Evolutionary conservation across 257 asterid genomes (phyloP).

Genomic region (Solanum verrucosum): DNA sequence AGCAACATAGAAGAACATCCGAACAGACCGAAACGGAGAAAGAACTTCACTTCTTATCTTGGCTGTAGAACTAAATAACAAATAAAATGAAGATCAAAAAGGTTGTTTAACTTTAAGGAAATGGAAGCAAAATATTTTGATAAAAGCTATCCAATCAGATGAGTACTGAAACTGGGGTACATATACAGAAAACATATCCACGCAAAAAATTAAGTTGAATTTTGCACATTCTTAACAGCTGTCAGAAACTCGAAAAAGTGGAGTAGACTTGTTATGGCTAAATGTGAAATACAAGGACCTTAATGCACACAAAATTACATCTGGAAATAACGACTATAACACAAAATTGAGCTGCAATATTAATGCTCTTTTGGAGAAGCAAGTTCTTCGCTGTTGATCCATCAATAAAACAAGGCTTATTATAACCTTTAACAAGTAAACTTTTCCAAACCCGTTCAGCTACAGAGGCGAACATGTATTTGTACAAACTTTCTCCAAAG

Average conservation of each 20-base stretch:
- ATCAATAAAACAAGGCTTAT: not conserved
- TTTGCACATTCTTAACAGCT: not conserved
- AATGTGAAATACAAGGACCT: not conserved
- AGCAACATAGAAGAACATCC: conserved; percentile 90
- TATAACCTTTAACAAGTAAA: not conserved
- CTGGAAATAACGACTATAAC: not conserved
- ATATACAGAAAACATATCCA: not conserved
- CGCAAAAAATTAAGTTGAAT: not conserved
- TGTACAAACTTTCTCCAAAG: not conserved
- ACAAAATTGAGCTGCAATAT: not conserved
- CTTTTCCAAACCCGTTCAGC: not conserved
- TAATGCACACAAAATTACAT: not conserved
- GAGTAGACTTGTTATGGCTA: not conserved
- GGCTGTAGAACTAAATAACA: conserved; percentile 69
- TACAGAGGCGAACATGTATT: not conserved
- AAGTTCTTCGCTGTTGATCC: not conserved
- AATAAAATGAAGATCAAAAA: conserved; percentile 16
- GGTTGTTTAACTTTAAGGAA: conserved; percentile 10
- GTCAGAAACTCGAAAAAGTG: not conserved
- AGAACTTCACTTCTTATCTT: conserved; percentile 88
- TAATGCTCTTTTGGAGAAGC: not conserved
- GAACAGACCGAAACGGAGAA: conserved; percentile 79
- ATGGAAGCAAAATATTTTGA: conserved; percentile 1
- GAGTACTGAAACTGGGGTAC: not conserved
- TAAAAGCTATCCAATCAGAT: not conserved